Conservation (phyloP, 1,284 basidiomycete species). For the Trametes polyzona region DNA sequence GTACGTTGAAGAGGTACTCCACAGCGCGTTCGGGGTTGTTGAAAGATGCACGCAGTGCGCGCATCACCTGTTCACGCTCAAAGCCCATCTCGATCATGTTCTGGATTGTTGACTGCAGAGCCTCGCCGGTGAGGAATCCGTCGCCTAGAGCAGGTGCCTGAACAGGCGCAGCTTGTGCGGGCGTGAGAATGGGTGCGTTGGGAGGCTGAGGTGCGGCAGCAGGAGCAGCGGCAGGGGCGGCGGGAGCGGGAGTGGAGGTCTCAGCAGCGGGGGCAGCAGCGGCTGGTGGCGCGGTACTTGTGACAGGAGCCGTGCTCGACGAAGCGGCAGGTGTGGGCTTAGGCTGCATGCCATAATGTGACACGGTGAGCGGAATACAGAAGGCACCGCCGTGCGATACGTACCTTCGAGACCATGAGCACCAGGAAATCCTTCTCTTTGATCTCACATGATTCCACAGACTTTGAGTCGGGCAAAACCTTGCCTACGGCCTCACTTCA, state of each 20-base stretch:
- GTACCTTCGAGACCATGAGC: slow-evolving; percentile 96
- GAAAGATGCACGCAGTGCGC: slow-evolving; percentile 91
- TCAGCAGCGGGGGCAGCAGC: slow-evolving; percentile 35
- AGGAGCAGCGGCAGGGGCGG: slow-evolving; percentile 40
- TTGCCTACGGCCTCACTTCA: slow-evolving; percentile 67
- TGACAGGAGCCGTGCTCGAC: slow-evolving; percentile 34
- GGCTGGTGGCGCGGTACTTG: slow-evolving; percentile 37
- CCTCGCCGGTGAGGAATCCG: slow-evolving; percentile 76
- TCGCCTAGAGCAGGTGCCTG: slow-evolving; percentile 50
- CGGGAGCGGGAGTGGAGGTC: slow-evolving; percentile 30
- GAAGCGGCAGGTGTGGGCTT: slow-evolving; percentile 52
- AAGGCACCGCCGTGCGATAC: slow-evolving; percentile 16
- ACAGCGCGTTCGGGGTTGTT: slow-evolving; percentile 99
- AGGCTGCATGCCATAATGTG: slow-evolving; percentile 43
- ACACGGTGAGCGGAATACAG: slow-evolving; percentile 1
- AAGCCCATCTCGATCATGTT: slow-evolving; percentile 98
- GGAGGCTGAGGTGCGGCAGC: slow-evolving; percentile 42
- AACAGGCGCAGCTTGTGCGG: slow-evolving; percentile 44
- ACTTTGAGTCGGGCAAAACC: slow-evolving; percentile 89
- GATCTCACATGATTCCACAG: slow-evolving; percentile 87
- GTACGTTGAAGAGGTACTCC: slow-evolving; percentile 93
- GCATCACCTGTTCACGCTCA: slow-evolving; percentile 81
- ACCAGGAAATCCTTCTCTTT: slow-evolving; percentile 99
- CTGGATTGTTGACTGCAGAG: slow-evolving; percentile 74
- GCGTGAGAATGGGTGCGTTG: slow-evolving; percentile 37